A percentile compares a stretch with the other conserved stretches of the same genome.
phyloP scores from a whole-genome alignment of 805 yeast genomes.

The Zygoascus biomembranicola region DNA sequence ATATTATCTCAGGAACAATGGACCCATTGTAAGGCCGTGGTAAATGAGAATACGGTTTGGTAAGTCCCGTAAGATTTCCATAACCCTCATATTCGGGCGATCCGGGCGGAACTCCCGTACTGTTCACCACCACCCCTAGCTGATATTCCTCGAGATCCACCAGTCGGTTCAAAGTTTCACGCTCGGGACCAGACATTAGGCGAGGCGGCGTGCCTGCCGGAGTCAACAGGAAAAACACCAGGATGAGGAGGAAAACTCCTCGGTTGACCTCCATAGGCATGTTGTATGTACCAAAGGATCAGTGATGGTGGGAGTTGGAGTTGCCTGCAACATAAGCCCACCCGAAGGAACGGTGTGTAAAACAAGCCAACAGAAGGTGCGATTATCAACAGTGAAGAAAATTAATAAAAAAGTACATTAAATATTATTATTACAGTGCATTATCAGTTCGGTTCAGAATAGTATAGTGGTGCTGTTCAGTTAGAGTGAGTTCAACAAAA shows the following conservation, averaged over 20 bases:
- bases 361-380: background rate
- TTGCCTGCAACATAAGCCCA: background rate
- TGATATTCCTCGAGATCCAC: conserved; percentile 27
- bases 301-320: background rate
- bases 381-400: background rate
- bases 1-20: conserved; percentile 12
- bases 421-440: background rate
- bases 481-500: background rate
- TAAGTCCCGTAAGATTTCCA: conserved; percentile 68
- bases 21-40: conserved; percentile 30
- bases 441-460: background rate
- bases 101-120: conserved; percentile 30
- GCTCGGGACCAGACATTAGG: conserved; percentile 27
- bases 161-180: conserved; percentile 33
- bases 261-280: conserved; percentile 18
- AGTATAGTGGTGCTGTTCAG: background rate
- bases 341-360: background rate
- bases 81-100: conserved; percentile 35
- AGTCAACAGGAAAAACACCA: conserved; percentile 34
- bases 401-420: background rate
- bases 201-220: conserved; percentile 33
- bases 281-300: background rate
- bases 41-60: conserved; percentile 47
- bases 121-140: conserved; percentile 30
- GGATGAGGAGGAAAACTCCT: conserved; percentile 26